These are phyloP conservation scores for Blastocystis sp. DNA, from an alignment of 352 stramenopile genomes.

Conservation along the genomic window DNA sequence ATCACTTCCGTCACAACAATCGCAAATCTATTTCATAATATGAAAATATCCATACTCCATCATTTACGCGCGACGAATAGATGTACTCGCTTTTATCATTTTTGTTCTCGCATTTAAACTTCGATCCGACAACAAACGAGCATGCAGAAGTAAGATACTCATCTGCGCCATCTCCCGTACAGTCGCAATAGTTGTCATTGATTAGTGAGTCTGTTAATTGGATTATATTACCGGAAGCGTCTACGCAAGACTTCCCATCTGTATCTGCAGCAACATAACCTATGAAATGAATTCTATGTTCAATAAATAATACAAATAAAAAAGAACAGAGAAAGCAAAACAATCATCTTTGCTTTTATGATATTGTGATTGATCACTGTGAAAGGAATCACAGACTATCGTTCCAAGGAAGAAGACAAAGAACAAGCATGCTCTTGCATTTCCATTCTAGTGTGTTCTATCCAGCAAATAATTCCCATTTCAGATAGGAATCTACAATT, in stretches of 20 bases:
- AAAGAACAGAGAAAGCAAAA: not conserved
- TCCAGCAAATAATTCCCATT: too few species aligned
- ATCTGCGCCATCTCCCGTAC: constrained; percentile 52
- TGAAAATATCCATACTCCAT: constrained; percentile 17
- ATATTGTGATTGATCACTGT: too few species aligned
- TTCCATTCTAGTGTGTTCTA: too few species aligned
- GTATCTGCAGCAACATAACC: not conserved
- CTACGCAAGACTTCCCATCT: not conserved
- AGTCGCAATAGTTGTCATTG: constrained; percentile 63
- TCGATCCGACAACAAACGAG: constrained; percentile 30
- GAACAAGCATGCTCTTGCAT: too few species aligned
- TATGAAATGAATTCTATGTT: not conserved
- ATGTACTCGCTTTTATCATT: constrained; percentile 8
- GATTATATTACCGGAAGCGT: not conserved
- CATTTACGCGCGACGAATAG: constrained; percentile 62
- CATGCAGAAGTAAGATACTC: constrained; percentile 62
- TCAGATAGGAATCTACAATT: too few species aligned
- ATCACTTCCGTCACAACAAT: constrained; percentile 63
- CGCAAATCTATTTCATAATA: constrained; percentile 55
- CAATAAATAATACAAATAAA: not conserved
- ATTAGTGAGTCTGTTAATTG: constrained; percentile 34
- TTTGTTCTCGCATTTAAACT: constrained; percentile 60
- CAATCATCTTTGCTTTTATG: too few species aligned
- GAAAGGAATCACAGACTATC: too few species aligned
- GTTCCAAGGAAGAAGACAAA: too few species aligned